Percentiles rank a stretch among this genome's conserved stretches.
phyloP scores from a whole-genome alignment of 2,329 filamentous ascomycete genomes.

The Penicillium sp. region DNA sequence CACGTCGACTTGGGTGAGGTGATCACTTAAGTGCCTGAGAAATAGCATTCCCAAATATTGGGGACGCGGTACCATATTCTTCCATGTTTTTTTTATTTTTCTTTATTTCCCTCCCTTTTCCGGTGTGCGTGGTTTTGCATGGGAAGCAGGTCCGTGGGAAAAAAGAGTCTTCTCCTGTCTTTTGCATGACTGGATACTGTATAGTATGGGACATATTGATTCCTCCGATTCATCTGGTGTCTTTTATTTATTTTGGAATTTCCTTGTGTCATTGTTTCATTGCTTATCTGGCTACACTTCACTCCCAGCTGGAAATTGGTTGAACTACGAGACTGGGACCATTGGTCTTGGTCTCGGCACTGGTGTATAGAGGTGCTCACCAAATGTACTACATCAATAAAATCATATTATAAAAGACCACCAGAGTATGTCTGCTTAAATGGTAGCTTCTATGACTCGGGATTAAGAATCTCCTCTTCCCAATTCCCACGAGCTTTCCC shows the following conservation, averaged over 20 bases:
- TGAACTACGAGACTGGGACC: constrained; percentile 11
- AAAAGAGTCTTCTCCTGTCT: constrained; percentile 24
- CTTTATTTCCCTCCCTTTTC: constrained; percentile 25
- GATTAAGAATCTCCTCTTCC: constrained; percentile 30
- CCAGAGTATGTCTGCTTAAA: not conserved
- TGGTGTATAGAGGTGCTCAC: constrained; percentile 21
- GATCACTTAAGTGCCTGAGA: constrained; percentile 46
- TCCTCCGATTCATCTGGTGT: constrained; percentile 35
- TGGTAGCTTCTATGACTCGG: constrained; percentile 3
- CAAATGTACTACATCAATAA: constrained; percentile 26
- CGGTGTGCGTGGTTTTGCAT: constrained; percentile 27
- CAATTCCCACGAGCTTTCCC: constrained; percentile 18
- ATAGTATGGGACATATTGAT: constrained; percentile 40
- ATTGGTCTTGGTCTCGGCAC: constrained; percentile 5
- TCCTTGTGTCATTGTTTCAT: constrained; percentile 15
- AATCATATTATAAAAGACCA: constrained; percentile 1
- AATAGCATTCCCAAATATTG: constrained; percentile 5
- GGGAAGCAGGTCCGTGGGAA: constrained; percentile 22
- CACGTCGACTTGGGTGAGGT: constrained; percentile 72
- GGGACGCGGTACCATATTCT: constrained; percentile 18
- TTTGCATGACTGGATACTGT: constrained; percentile 38
- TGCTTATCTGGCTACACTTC: constrained; percentile 12
- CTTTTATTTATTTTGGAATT: constrained; percentile 24
- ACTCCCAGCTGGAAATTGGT: constrained; percentile 18
- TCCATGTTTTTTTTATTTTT: constrained; percentile 23